phyloP scores from a whole-genome alignment of 495 filamentous ascomycete genomes.

The Xylaria palmicola region DNA sequence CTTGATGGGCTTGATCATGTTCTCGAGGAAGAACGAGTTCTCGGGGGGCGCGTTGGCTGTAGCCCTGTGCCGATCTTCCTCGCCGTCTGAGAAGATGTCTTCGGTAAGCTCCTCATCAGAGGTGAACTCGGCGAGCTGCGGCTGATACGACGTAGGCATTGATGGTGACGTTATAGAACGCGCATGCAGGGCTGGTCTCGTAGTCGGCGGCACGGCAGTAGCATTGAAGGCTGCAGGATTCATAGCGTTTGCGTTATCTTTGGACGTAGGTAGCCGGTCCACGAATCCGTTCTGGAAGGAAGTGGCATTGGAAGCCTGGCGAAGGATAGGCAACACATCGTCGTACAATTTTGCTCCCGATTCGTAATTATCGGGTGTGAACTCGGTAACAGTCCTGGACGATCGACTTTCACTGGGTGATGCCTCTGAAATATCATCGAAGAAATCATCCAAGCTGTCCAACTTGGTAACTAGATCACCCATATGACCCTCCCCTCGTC shows the following conservation, averaged over 20 bases:
- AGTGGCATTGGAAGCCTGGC: constrained; percentile 62
- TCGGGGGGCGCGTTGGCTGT: constrained; percentile 36
- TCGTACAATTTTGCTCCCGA: constrained; percentile 86
- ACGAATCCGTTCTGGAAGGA: constrained; percentile 89
- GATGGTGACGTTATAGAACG: constrained; percentile 73
- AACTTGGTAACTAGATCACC: constrained; percentile 87
- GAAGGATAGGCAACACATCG: constrained; percentile 86
- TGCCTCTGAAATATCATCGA: constrained; percentile 60
- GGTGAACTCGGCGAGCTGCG: constrained; percentile 56
- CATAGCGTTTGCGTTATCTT: constrained; percentile 58
- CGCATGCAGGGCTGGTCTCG: constrained; percentile 60
- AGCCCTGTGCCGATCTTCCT: constrained; percentile 42
- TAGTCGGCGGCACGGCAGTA: not conserved
- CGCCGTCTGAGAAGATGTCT: constrained; percentile 54
- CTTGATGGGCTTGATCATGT: constrained; percentile 58
- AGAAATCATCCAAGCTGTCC: constrained; percentile 93
- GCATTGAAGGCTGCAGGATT: constrained; percentile 58
- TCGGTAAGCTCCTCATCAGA: constrained; percentile 49
- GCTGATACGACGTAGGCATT: constrained; percentile 55
- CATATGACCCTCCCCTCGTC: constrained; percentile 65
- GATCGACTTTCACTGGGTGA: constrained; percentile 56
- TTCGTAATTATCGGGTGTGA: constrained; percentile 62
- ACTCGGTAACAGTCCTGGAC: constrained; percentile 63
- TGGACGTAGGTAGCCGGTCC: constrained; percentile 58
- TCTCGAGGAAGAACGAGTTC: constrained; percentile 64